Percentiles rank a stretch among this genome's conserved stretches.
phyloP scores from a whole-genome alignment of 164 flowering plant species.

The Liriodendron chinense region DNA sequence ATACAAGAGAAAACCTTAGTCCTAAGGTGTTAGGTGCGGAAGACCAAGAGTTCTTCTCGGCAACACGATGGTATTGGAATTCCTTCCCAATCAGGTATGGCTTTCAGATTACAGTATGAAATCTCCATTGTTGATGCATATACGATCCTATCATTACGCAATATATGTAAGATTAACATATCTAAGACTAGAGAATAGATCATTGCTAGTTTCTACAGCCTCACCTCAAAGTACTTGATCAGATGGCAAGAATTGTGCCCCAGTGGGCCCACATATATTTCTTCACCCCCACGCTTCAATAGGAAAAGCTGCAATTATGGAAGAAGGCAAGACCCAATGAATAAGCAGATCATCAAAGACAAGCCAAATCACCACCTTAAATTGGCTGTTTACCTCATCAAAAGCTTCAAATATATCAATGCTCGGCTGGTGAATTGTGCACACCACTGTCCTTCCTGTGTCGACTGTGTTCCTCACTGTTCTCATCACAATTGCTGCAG shows the following conservation, averaged over 20 bases:
- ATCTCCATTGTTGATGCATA: no score
- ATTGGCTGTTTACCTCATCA: conserved; percentile 37
- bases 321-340: neutral
- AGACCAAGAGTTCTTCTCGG: no score
- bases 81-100: no score
- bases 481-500: conserved; percentile 58
- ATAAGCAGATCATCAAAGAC: neutral
- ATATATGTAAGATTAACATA: no score
- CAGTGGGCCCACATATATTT: conserved; percentile 49
- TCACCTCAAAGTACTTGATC: conserved; percentile 63
- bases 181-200: neutral
- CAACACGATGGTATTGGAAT: no score
- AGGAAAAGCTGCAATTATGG: conserved; percentile 38
- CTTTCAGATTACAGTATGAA: no score
- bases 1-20: no score
- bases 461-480: conserved; percentile 49
- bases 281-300: conserved; percentile 57
- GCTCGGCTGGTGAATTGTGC: conserved; percentile 67
- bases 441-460: conserved; percentile 54
- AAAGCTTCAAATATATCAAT: conserved; percentile 55
- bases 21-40: no score
- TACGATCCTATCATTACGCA: no score
- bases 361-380: neutral
- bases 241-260: conserved; percentile 40
- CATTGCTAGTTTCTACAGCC: no score